Percentiles rank a stretch among this genome's conserved stretches.
Conservation (phyloP, 352 stramenopile species). For the Pythium plurisporium region DNA sequence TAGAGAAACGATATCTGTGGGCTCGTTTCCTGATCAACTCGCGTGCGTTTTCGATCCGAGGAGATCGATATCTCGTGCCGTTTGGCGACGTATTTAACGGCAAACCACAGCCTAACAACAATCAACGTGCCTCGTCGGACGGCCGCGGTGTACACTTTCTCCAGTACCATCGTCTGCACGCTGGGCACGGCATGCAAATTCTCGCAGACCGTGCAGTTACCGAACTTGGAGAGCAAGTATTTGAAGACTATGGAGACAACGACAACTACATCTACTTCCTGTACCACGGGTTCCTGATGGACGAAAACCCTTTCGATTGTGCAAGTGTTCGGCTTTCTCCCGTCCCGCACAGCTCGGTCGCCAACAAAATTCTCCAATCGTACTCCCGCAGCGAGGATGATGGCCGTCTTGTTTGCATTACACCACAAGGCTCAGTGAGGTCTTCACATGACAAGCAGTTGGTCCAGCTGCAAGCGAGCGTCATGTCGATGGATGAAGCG, state of each 20-base stretch:
- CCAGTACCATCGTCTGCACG: conserved; percentile 43
- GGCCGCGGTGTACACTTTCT: conserved; percentile 58
- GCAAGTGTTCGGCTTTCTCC: conserved; percentile 38
- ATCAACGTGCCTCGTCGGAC: conserved; percentile 9
- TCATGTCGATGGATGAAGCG: conserved; percentile 11
- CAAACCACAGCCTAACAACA: conserved; percentile 28
- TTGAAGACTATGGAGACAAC: conserved; percentile 96
- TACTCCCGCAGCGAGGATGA: neutral
- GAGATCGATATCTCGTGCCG: conserved; percentile 71
- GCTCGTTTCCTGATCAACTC: conserved; percentile 63
- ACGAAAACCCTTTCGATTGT: conserved; percentile 88
- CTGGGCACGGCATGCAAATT: conserved; percentile 43
- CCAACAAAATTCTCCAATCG: neutral
- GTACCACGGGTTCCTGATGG: conserved; percentile 90
- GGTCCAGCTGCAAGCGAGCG: conserved; percentile 1
- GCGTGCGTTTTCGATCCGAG: conserved; percentile 73
- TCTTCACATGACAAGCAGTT: conserved; percentile 3
- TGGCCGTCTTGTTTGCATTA: conserved; percentile 8
- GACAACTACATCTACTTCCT: conserved; percentile 87
- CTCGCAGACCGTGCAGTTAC: conserved; percentile 49
- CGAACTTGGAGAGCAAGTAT: conserved; percentile 54
- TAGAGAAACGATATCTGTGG: conserved; percentile 35
- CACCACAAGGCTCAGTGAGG: neutral
- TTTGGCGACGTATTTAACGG: conserved; percentile 89
- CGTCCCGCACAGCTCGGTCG: neutral